Evolutionary conservation across 2,329 filamentous ascomycete species (phyloP), one percentile per base, ranked within the genome.

Genomic region (Claviceps sp.): DNA sequence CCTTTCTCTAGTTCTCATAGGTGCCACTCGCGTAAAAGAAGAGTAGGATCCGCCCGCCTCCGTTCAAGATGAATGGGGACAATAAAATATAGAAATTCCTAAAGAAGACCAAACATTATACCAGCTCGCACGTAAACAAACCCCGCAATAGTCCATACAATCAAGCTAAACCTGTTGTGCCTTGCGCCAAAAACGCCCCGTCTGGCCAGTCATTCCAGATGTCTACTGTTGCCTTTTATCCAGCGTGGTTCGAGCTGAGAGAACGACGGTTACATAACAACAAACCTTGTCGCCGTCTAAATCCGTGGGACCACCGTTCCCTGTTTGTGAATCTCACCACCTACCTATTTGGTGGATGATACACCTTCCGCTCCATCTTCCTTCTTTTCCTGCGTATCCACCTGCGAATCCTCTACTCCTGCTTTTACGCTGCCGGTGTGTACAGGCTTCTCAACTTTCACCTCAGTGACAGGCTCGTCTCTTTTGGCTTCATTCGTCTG

Each of bases 351-450:
- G 29, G 29, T 34, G n/a, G 47, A 45, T 38, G 40, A 36, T 23
- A 56, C 51, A 47, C 59, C 58, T 37, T 57, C 57, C 16, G 56
- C 42, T 51, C 61, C 60, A 17, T 60, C 52, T 50, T 58, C 56
- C 14, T 59, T 59, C 53, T 63, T 66, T 11, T 54, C 54, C 45
- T 67, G 62, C 22, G 60, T 50, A 22, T 67, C 66, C 29, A 66
- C 57, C n/a, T 67, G 66, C 64, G 66, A 66, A 29, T 61, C 60
- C 38, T 68, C 66, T 22, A 50, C 4, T 56, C 50, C 40, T 60
- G 57, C 54, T 49, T 55, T 50, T 17, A 59, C 42, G 20, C 37
- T 34, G n/a, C 45, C 46, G 36, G 57, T 48, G 20, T 62, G 56
- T 8, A 55, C 50, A 45, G 59, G 53, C 45, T 61, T 60, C 39